Percentiles rank a stretch among this genome's conserved stretches.
phyloP scores from a whole-genome alignment of 805 yeast species.

The Yamadazyma sp. region DNA sequence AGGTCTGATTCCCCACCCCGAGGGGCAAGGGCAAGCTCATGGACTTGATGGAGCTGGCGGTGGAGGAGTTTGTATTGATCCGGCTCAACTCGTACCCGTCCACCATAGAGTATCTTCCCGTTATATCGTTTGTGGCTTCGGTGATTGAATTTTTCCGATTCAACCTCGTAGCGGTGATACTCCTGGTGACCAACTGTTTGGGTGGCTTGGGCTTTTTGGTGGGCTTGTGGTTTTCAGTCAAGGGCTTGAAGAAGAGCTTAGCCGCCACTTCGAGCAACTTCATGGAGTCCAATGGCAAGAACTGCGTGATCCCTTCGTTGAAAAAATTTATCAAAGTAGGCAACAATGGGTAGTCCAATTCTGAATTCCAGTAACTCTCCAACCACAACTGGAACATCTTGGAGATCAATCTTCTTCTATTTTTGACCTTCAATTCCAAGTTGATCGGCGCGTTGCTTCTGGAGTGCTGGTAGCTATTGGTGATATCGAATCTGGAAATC shows the following conservation, averaged over 20 bases:
- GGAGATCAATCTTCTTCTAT: conserved; percentile 65
- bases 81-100: conserved; percentile 59
- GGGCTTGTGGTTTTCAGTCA: conserved; percentile 39
- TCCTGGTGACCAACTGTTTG: conserved; percentile 54
- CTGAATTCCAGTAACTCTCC: conserved; percentile 83
- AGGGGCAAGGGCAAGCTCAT: conserved; percentile 44
- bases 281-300: conserved; percentile 65
- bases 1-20: conserved; percentile 43
- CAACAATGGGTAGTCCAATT: conserved; percentile 56
- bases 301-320: conserved; percentile 67
- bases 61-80: conserved; percentile 49
- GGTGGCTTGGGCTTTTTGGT: conserved; percentile 14
- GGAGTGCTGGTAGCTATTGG: conserved; percentile 24
- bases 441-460: conserved; percentile 19
- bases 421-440: conserved; percentile 43
- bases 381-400: conserved; percentile 79
- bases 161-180: conserved; percentile 38
- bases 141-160: conserved; percentile 36
- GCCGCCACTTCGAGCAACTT: conserved; percentile 63
- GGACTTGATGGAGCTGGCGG: conserved; percentile 37
- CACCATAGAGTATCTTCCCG: conserved; percentile 46
- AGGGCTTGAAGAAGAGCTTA: conserved; percentile 54
- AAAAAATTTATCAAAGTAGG: conserved; percentile 76
- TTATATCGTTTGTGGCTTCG: conserved; percentile 20
- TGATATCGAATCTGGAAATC: conserved; percentile 62